Evolutionary conservation across 257 asterid genomes (phyloP).

Genomic region (Capsicum pubescens): DNA sequence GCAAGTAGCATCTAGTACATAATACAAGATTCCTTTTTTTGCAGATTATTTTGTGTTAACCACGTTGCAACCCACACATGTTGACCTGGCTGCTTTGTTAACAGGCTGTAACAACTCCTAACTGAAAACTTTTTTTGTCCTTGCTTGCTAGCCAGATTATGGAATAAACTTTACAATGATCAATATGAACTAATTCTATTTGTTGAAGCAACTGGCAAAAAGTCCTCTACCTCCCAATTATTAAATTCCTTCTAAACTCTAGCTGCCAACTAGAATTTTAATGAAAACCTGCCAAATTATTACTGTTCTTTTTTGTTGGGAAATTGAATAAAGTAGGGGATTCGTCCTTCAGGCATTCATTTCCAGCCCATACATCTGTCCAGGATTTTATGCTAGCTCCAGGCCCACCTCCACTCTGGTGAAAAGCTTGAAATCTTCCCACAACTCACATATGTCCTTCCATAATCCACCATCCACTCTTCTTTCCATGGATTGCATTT

Average conservation of each 20-base stretch:
- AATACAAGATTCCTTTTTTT: background rate
- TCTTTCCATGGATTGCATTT: background rate
- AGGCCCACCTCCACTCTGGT: background rate
- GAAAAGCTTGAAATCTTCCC: background rate
- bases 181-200: background rate
- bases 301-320: background rate
- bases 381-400: background rate
- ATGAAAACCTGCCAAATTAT: background rate
- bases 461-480: background rate
- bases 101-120: background rate
- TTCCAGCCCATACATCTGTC: slow-evolving; percentile 6
- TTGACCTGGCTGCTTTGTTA: background rate
- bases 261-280: background rate
- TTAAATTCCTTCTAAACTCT: background rate
- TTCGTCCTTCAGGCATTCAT: background rate
- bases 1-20: background rate
- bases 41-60: background rate
- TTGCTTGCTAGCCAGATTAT: background rate
- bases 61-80: background rate
- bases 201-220: background rate
- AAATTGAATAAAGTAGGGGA: slow-evolving; percentile 1
- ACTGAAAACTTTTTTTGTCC: background rate
- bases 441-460: background rate
- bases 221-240: background rate
- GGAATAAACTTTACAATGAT: background rate